Evolutionary conservation across 2,329 filamentous ascomycete genomes (phyloP).

Genomic region (Paraphoma sp.): DNA sequence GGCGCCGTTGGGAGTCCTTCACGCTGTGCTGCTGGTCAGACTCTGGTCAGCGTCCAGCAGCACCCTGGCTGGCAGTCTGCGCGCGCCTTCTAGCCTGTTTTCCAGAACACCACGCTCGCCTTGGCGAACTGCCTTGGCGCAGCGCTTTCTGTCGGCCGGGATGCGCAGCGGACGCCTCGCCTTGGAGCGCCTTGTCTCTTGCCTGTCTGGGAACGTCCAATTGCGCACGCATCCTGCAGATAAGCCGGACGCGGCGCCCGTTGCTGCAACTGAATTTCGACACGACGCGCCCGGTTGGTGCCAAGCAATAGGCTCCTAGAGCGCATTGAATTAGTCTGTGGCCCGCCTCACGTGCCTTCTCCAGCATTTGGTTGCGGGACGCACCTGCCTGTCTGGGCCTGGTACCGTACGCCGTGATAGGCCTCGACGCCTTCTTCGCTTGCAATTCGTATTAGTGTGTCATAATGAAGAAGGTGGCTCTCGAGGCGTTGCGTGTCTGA

Average conservation of each 20-base stretch:
- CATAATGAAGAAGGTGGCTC: conserved; percentile 23
- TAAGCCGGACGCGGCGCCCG: background rate
- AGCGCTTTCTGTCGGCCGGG: background rate
- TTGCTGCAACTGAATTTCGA: background rate
- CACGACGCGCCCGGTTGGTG: conserved; percentile 3
- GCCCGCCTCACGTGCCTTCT: conserved; percentile 23
- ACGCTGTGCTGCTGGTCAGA: background rate
- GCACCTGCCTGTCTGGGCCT: conserved; percentile 20
- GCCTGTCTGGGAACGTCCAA: conserved; percentile 22
- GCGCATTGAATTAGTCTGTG: conserved; percentile 14
- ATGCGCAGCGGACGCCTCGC: conserved; percentile 11
- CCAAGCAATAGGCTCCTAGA: conserved; percentile 17
- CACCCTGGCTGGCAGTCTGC: too few relatives aligned
- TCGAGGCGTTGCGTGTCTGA: background rate
- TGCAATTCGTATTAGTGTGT: conserved; percentile 16
- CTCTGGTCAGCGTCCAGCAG: too few relatives aligned
- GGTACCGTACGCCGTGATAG: conserved; percentile 6
- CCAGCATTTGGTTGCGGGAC: background rate
- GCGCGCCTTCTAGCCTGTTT: conserved; percentile 4
- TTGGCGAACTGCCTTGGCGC: too few relatives aligned
- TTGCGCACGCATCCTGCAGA: conserved; percentile 16
- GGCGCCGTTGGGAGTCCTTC: conserved; percentile 4
- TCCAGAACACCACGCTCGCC: conserved; percentile 19
- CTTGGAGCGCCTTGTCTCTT: conserved; percentile 25
- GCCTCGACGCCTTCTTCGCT: conserved; percentile 1